Evolutionary conservation across 768 basidiomycete species (phyloP).

Genomic region (Amanita pallidorosea): DNA sequence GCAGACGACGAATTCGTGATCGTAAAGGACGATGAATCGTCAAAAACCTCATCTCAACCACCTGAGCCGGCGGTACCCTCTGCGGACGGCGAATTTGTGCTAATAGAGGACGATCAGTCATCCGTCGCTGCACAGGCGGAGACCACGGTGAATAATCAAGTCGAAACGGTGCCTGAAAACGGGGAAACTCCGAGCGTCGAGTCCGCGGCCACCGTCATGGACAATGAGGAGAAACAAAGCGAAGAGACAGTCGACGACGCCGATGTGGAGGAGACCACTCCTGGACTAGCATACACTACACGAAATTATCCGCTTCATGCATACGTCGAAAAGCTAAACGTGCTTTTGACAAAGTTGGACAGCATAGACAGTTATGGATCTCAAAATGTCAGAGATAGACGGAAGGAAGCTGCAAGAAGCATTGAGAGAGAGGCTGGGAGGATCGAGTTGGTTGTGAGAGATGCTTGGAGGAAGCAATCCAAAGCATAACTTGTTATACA

Average conservation of each 20-base stretch:
- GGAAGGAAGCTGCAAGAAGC: slow-evolving; percentile 41
- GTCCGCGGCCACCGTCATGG: neutral
- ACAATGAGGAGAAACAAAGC: neutral
- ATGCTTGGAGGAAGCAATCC: slow-evolving; percentile 21
- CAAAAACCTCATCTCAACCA: neutral
- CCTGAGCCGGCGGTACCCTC: neutral
- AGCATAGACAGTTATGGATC: slow-evolving; percentile 58
- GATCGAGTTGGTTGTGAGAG: slow-evolving; percentile 36
- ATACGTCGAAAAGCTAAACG: slow-evolving; percentile 52
- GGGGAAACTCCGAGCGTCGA: neutral
- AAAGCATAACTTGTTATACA: neutral
- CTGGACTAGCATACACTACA: slow-evolving; percentile 44
- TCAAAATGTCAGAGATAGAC: slow-evolving; percentile 33
- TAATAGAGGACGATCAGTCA: too few species aligned
- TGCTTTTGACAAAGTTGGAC: slow-evolving; percentile 57
- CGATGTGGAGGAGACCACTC: neutral
- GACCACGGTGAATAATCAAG: too few species aligned
- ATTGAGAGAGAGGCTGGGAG: slow-evolving; percentile 52
- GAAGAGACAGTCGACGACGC: neutral
- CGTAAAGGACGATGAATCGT: neutral
- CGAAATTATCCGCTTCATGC: slow-evolving; percentile 50
- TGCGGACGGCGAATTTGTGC: neutral
- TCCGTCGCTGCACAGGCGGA: too few species aligned
- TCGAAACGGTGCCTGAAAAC: neutral
- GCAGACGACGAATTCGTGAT: neutral